Evolutionary conservation across 805 yeast species (phyloP).

Genomic region (Saturnispora hagleri): DNA sequence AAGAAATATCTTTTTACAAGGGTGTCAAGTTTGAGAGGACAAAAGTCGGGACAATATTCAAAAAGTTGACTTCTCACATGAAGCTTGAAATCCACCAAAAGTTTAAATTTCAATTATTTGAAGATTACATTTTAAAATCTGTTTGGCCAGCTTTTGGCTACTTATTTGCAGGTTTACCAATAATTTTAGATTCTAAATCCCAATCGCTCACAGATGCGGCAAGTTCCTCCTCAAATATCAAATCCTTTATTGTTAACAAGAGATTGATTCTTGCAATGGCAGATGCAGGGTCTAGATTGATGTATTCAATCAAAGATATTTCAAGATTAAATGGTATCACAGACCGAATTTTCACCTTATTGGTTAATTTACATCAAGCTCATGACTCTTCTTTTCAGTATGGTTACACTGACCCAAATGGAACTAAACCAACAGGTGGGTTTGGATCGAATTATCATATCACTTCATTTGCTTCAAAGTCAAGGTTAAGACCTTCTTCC

Average conservation of each 20-base stretch:
- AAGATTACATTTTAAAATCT: slow-evolving; percentile 80
- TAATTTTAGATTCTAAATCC: slow-evolving; percentile 40
- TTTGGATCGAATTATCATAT: slow-evolving; percentile 25
- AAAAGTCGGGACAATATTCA: slow-evolving; percentile 53
- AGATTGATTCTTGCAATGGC: slow-evolving; percentile 84
- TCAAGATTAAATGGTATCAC: slow-evolving; percentile 89
- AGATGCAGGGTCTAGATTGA: slow-evolving; percentile 89
- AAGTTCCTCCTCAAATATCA: slow-evolving; percentile 45
- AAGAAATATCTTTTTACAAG: slow-evolving; percentile 89
- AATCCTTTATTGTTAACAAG: slow-evolving; percentile 83
- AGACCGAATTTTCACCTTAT: slow-evolving; percentile 68
- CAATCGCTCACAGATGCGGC: slow-evolving; percentile 6
- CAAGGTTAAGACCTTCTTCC: slow-evolving; percentile 14
- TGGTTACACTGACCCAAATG: slow-evolving; percentile 26
- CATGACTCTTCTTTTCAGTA: slow-evolving; percentile 53
- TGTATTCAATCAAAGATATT: slow-evolving; percentile 89
- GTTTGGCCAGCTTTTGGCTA: slow-evolving; percentile 97
- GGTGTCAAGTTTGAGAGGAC: slow-evolving; percentile 73
- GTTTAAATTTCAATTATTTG: slow-evolving; percentile 62
- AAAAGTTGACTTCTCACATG: slow-evolving; percentile 34
- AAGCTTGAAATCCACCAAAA: slow-evolving; percentile 41
- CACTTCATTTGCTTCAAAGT: slow-evolving; percentile 25
- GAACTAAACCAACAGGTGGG: slow-evolving; percentile 17
- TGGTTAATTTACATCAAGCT: slow-evolving; percentile 73
- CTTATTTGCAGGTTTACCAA: slow-evolving; percentile 82